phyloP scores from a whole-genome alignment of 1,139 yeast genomes.

The Chernovozyma sophiae-reginae region DNA sequence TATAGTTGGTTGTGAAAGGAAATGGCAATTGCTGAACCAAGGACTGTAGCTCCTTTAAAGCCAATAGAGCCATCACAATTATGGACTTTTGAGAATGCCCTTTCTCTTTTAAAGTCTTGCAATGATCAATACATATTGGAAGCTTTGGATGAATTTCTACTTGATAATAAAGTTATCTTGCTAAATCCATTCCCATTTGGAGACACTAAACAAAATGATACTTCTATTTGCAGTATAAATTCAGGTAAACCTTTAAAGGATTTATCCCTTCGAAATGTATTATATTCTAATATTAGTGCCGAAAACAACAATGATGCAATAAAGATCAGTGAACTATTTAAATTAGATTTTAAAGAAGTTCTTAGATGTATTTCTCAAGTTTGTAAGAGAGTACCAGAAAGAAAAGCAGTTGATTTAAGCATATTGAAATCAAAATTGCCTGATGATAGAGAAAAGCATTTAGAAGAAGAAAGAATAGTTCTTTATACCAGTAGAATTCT shows the following conservation, averaged over 20 bases:
- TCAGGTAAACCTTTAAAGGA: conserved; percentile 16
- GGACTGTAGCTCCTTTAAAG: conserved; percentile 20
- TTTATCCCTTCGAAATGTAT: conserved; percentile 35
- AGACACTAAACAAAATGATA: conserved; percentile 4
- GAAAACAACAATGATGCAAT: conserved; percentile 35
- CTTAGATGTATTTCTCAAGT: conserved; percentile 44
- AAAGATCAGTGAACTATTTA: conserved; percentile 30
- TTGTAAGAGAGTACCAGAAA: conserved; percentile 33
- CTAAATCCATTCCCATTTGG: conserved; percentile 35
- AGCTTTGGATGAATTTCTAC: conserved; percentile 44
- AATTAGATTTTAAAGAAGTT: conserved; percentile 37
- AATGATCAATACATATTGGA: conserved; percentile 32
- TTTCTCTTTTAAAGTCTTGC: conserved; percentile 28
- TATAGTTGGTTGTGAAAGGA: no score
- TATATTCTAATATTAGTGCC: conserved; percentile 32
- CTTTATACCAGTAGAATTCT: conserved; percentile 34
- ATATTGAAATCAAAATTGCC: conserved; percentile 32
- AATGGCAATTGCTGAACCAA: not conserved
- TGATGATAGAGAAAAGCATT: conserved; percentile 29
- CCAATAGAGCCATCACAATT: conserved; percentile 36
- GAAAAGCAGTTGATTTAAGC: conserved; percentile 16
- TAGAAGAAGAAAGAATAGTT: conserved; percentile 26
- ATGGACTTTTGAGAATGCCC: conserved; percentile 45
- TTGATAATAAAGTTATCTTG: conserved; percentile 28
- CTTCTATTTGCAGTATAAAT: not conserved